A percentile compares a stretch with the other conserved stretches of the same genome.
Conservation (phyloP, 768 basidiomycete genomes). For the Myochromella boudieri region DNA sequence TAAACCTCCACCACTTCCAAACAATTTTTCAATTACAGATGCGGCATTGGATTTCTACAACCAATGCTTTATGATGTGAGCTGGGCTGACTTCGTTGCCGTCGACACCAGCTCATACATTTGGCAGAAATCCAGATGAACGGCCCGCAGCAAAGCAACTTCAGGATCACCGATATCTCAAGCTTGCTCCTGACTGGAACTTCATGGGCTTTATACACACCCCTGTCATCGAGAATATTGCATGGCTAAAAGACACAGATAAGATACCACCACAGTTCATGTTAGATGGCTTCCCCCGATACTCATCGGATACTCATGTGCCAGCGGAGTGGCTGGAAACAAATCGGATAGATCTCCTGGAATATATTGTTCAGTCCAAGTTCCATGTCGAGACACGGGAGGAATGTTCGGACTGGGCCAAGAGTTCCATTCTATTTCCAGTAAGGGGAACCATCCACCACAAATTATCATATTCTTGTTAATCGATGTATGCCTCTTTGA, state of each 20-base stretch:
- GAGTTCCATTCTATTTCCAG: conserved; percentile 4
- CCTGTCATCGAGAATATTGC: too few relatives aligned
- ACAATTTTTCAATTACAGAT: conserved; percentile 67
- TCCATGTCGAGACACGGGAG: not conserved
- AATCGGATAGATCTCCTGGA: conserved; percentile 5
- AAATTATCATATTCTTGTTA: not conserved
- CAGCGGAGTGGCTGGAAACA: conserved; percentile 6
- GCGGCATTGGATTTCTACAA: conserved; percentile 80
- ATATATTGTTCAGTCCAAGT: conserved; percentile 5
- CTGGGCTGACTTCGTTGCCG: conserved; percentile 1
- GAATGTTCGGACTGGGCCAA: conserved; percentile 8
- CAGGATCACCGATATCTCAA: conserved; percentile 73
- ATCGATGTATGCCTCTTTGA: not conserved
- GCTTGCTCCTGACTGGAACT: conserved; percentile 69
- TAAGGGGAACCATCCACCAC: not conserved
- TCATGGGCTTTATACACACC: conserved; percentile 63
- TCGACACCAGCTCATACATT: too few relatives aligned
- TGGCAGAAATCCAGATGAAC: conserved; percentile 72
- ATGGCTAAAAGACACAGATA: too few relatives aligned
- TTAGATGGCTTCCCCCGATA: conserved; percentile 8
- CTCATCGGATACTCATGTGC: conserved; percentile 1
- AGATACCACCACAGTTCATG: conserved; percentile 14
- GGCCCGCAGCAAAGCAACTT: conserved; percentile 75
- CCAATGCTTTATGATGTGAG: conserved; percentile 83
- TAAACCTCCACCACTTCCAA: conserved; percentile 84